Conservation (phyloP, 257 asterid genomes). For the Craterostigma plantagineum region DNA sequence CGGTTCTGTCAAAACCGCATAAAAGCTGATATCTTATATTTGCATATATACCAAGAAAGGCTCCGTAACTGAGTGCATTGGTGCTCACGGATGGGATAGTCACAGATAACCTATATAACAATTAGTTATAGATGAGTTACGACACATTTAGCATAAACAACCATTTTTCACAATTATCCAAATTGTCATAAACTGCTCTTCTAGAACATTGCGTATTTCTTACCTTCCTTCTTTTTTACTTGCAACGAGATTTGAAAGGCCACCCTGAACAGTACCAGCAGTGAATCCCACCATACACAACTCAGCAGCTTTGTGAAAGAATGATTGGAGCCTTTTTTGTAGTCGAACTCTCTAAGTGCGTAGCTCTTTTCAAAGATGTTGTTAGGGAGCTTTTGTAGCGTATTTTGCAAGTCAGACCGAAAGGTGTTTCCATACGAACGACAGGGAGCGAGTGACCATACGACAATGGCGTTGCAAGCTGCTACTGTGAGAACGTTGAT, state of each 20-base stretch:
- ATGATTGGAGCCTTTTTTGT: slow-evolving; percentile 72
- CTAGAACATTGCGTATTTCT: not conserved
- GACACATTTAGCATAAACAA: too few species aligned
- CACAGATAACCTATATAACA: slow-evolving; percentile 53
- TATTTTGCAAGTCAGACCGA: slow-evolving; percentile 85
- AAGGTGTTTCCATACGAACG: slow-evolving; percentile 95
- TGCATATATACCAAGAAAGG: slow-evolving; percentile 88
- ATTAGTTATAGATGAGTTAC: not conserved
- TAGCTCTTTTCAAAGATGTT: slow-evolving; percentile 84
- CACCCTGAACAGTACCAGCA: slow-evolving; percentile 92
- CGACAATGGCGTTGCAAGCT: slow-evolving; percentile 80
- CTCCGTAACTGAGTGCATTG: slow-evolving; percentile 97
- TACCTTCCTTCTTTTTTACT: slow-evolving; percentile 91
- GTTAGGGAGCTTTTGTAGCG: slow-evolving; percentile 93
- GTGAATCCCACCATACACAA: slow-evolving; percentile 85
- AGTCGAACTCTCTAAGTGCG: slow-evolving; percentile 73
- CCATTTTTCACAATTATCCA: not conserved
- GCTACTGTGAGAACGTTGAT: slow-evolving; percentile 73
- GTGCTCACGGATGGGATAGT: slow-evolving; percentile 66
- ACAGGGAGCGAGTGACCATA: slow-evolving; percentile 96
- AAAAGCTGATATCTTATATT: slow-evolving; percentile 81
- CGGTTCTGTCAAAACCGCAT: slow-evolving; percentile 72
- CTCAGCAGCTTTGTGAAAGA: slow-evolving; percentile 83
- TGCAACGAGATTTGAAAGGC: slow-evolving; percentile 57
- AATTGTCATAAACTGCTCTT: slow-evolving; percentile 3